Percentiles rank a stretch among this genome's conserved stretches.
phyloP scores from a whole-genome alignment of 768 basidiomycete species.

The Panellus pusillus region DNA sequence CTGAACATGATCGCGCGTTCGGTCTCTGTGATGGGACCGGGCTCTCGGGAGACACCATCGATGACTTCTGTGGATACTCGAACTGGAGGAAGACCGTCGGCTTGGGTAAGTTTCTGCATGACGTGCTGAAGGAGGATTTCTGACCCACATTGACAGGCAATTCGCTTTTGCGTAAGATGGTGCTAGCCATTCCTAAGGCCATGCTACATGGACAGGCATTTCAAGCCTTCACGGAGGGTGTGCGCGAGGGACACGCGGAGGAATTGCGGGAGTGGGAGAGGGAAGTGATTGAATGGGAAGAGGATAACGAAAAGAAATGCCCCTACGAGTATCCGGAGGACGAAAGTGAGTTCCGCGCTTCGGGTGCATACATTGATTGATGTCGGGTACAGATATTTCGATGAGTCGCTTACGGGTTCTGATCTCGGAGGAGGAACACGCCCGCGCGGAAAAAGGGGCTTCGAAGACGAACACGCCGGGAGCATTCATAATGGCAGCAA shows the following conservation, averaged over 20 bases:
- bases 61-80: constrained; percentile 13
- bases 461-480: no score
- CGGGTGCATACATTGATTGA: no score
- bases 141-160: neutral
- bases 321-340: neutral
- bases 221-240: neutral
- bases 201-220: neutral
- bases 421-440: no score
- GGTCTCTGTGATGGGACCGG: constrained; percentile 28
- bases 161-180: no score
- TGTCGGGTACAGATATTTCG: no score
- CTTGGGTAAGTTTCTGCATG: neutral
- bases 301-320: neutral
- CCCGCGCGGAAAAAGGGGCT: no score
- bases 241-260: neutral
- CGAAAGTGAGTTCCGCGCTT: neutral
- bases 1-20: constrained; percentile 21
- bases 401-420: no score
- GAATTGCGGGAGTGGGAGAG: neutral
- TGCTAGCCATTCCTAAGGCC: no score
- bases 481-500: no score
- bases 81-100: constrained; percentile 15
- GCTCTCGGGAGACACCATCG: constrained; percentile 10
- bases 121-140: neutral
- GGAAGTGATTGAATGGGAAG: neutral